Evolutionary conservation across 2,329 filamentous ascomycete genomes (phyloP).

Genomic region (Alternaria rosae): DNA sequence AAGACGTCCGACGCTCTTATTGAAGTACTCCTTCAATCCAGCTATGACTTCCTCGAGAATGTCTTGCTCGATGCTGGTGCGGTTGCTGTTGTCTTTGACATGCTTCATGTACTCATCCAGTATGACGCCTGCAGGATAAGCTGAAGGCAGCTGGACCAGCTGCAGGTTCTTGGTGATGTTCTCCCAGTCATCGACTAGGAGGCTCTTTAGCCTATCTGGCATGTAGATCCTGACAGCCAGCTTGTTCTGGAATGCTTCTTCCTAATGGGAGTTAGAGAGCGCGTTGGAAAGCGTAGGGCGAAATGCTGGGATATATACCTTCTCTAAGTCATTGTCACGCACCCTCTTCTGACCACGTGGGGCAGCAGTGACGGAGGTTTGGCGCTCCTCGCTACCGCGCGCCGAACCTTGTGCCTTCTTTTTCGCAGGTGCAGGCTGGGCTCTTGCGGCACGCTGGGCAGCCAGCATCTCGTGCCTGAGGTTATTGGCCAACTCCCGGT

Average conservation of each 20-base stretch:
- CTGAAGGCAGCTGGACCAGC: constrained; percentile 83
- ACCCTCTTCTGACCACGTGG: constrained; percentile 75
- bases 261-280: constrained; percentile 61
- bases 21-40: constrained; percentile 92
- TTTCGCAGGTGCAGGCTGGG: constrained; percentile 57
- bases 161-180: constrained; percentile 96
- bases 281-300: neutral
- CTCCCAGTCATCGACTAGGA: constrained; percentile 98
- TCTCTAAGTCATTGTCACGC: constrained; percentile 83
- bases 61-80: constrained; percentile 72
- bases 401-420: constrained; percentile 67
- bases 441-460: constrained; percentile 59
- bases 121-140: constrained; percentile 76
- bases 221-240: constrained; percentile 87
- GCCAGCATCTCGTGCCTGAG: constrained; percentile 73
- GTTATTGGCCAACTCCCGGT: constrained; percentile 83
- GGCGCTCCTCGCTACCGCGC: constrained; percentile 80
- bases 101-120: constrained; percentile 83
- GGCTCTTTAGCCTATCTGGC: constrained; percentile 87
- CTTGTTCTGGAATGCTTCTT: constrained; percentile 83
- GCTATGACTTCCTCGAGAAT: constrained; percentile 88
- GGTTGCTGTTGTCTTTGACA: constrained; percentile 68
- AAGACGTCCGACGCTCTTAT: constrained; percentile 85
- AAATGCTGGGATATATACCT: constrained; percentile 59
- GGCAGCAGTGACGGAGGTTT: constrained; percentile 62